Evolutionary conservation across 2,329 filamentous ascomycete genomes (phyloP).

Genomic region (Chrysoporthe austroafricana): DNA sequence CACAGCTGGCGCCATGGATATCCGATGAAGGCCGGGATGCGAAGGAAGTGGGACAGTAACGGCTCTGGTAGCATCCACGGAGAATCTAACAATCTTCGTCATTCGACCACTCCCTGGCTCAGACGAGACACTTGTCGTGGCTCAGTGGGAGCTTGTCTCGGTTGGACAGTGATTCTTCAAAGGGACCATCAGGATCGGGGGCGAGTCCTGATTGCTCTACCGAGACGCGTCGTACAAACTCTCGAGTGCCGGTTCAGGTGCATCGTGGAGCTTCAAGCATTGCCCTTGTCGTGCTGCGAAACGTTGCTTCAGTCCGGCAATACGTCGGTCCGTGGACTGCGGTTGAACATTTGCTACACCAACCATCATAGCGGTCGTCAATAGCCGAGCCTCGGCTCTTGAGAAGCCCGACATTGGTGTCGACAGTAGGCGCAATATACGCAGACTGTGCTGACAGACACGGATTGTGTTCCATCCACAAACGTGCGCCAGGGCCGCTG

Average conservation of each 20-base stretch:
- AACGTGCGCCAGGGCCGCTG: neutral
- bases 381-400: neutral
- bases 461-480: neutral
- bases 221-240: constrained; percentile 14
- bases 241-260: neutral
- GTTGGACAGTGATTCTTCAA: constrained; percentile 17
- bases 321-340: constrained; percentile 7
- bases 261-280: neutral
- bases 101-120: constrained; percentile 10
- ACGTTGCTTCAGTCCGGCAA: constrained; percentile 1
- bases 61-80: neutral
- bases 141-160: constrained; percentile 17
- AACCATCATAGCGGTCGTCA: neutral
- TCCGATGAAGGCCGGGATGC: neutral
- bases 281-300: neutral
- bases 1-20: too few species aligned
- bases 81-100: neutral
- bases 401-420: neutral
- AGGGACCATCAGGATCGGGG: neutral
- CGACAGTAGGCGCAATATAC: neutral
- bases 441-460: neutral
- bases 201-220: neutral
- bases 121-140: constrained; percentile 23
- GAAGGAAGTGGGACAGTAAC: neutral
- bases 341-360: neutral